Evolutionary conservation across 495 filamentous ascomycete species (phyloP).

Genomic region (Xylaria acuta): DNA sequence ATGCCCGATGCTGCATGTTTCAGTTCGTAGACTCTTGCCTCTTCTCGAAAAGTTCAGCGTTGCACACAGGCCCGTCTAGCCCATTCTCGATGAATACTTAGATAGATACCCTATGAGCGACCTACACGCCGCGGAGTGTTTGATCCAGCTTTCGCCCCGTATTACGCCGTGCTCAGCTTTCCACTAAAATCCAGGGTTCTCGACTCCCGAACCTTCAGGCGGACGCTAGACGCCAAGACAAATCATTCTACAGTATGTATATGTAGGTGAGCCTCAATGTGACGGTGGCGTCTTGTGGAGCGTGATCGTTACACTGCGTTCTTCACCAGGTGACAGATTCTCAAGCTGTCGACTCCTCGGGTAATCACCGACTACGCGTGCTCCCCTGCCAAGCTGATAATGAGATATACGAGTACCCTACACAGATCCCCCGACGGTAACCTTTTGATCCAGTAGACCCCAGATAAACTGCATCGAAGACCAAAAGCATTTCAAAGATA

Average conservation of each 20-base stretch:
- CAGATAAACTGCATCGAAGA: not conserved
- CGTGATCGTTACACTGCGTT: not conserved
- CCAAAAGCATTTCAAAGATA: not conserved
- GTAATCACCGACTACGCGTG: not conserved
- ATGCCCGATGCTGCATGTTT: not conserved
- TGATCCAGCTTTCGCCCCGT: not conserved
- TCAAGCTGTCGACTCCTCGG: not conserved
- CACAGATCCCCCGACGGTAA: not conserved
- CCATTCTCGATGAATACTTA: not conserved
- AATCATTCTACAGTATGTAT: not conserved
- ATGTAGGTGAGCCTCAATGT: not conserved
- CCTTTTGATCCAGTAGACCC: not conserved
- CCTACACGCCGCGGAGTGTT: not conserved
- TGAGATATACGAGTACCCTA: not conserved
- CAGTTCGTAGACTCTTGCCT: not conserved
- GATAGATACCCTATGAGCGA: not conserved
- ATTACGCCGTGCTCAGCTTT: not conserved
- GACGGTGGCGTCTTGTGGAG: not conserved
- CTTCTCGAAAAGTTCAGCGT: not conserved
- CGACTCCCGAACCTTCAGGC: not conserved
- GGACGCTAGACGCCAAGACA: not conserved
- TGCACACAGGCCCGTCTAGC: not conserved
- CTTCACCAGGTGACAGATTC: not conserved
- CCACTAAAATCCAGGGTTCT: not conserved
- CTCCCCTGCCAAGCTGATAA: not conserved